Evolutionary conservation across 192 early-diverging fungal species (phyloP), one percentile per base, ranked within the genome.

Genomic region (Coemansia sp.): DNA sequence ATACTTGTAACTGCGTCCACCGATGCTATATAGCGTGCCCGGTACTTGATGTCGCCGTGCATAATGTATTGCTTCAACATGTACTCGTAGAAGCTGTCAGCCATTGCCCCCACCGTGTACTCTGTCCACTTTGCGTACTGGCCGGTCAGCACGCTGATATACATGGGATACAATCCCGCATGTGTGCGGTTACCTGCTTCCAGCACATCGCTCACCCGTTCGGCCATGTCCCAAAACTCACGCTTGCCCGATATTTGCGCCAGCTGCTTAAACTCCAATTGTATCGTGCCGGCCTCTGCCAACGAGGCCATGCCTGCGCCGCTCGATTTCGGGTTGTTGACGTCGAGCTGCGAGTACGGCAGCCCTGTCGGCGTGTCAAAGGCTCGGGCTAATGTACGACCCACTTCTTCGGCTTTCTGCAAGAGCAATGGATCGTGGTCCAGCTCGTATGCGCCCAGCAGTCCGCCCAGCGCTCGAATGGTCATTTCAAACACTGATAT

Each of bases 1-100:
- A 35, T 38, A 6, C 77, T 82, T 61, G 87, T 85, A 41, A 95
- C 83, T 0, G 90, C 90, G 6, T 77, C 72, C 0, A 87, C 65
- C 0, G 92, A 77, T 23, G 81, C 67, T 49, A 86, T 82, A 57
- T 90, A 95, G 78, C 88, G 88, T 8, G 82, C 68, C 25, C 81
- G 87, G 75, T 87, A 93, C 29, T 84, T 68, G 9, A 71, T 47
- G 60, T 92, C 88, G 51, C 83, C 77, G 1, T 90, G 89, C 61
- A 90, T 86, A 3, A 96, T 72, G 51, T 90, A 93, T 71, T 95
- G 93, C 72, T 98, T 98, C 22, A 90, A 85, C 51, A 92, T 81
- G 72, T 98, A 98, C 84, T 98, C 93, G 80, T 98, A 98, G 65
- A 94, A 98, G 61, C 91, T 93, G 50, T 98, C 96, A 1, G 91